Evolutionary conservation across 2,329 filamentous ascomycete genomes (phyloP).

Genomic region (Aureobasidium sp.): DNA sequence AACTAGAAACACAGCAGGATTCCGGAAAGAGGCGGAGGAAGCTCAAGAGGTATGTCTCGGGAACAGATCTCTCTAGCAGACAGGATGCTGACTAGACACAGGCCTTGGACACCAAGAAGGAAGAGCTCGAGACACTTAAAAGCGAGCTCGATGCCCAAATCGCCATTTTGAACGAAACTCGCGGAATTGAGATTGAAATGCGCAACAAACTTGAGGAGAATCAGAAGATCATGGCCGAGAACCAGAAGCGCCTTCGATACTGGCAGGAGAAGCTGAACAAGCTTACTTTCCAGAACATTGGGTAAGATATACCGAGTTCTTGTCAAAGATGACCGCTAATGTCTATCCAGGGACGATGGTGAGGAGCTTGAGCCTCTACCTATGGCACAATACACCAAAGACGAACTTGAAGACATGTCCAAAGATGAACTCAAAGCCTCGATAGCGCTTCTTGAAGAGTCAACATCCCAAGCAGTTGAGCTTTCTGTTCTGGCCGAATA

Average conservation of each 20-base stretch:
- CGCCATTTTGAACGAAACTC: slow-evolving; percentile 76
- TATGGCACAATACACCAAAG: slow-evolving; percentile 70
- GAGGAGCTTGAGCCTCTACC: slow-evolving; percentile 48
- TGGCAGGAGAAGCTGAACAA: slow-evolving; percentile 89
- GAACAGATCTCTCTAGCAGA: neutral
- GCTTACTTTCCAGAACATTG: slow-evolving; percentile 69
- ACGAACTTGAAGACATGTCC: slow-evolving; percentile 55
- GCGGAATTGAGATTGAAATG: slow-evolving; percentile 93
- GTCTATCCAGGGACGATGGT: slow-evolving; percentile 36
- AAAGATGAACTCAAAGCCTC: slow-evolving; percentile 54
- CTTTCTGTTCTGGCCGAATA: slow-evolving; percentile 84
- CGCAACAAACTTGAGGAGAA: slow-evolving; percentile 95
- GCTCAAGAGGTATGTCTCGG: slow-evolving; percentile 54
- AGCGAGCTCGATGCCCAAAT: slow-evolving; percentile 78
- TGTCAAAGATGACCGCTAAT: neutral
- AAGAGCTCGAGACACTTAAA: slow-evolving; percentile 72
- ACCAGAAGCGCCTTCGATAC: slow-evolving; percentile 72
- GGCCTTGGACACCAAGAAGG: slow-evolving; percentile 67
- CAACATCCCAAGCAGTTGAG: slow-evolving; percentile 81
- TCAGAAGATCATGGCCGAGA: slow-evolving; percentile 78
- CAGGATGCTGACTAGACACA: slow-evolving; percentile 24
- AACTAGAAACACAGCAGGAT: slow-evolving; percentile 62
- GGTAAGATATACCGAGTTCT: neutral
- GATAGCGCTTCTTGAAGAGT: slow-evolving; percentile 60
- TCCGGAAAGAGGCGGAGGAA: slow-evolving; percentile 66